Evolutionary conservation across 1,139 yeast genomes (phyloP), one percentile per base, ranked within the genome.

Genomic region (Yamadazyma diddensiae): DNA sequence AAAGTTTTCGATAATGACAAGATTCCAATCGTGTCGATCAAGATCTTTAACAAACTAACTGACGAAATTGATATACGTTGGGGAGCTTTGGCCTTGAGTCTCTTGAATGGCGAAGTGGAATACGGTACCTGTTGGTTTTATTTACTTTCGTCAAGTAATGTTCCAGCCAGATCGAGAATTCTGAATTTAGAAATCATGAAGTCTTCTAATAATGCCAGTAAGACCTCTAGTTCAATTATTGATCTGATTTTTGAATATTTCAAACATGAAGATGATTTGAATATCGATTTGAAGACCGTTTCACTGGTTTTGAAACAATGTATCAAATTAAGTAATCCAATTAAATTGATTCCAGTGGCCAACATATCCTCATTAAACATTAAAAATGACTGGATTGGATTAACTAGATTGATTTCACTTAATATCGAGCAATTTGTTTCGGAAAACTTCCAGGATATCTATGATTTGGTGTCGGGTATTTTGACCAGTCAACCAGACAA

Each of bases 381-480:
- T 6, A 74, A 73, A 34, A 68, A 68, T 37, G 81, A 84, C 2
- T 92, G 98, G 98, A 83, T 88, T 26, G 85, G 85, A 0, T 59
- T 88, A 31, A 79, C 80, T 27, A 77, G 82, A 47, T 64, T 76
- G 34, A 70, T 37, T 25, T 57, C 60, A 5, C 51, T 77, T 19
- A 94, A 90, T 47, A 84, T 95, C 3, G 83, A 83, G 14, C 47
- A 53, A 3, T 56, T 87, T 29, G 73, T 83, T 4, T 50, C 58
- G 1, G 50, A 54, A 1, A 47, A 72, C 35, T 57, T 69, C n/a
- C 49, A 57, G 1, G 38, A 46, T 2, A 57, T 83, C 17, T 53
- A 77, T 8, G 47, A 52, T 0, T 30, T 43, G 18, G 30, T 37
- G 3, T 14, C 24, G 2, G 34, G 24, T 14, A 21, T 28, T 13